Percentiles rank a stretch among this genome's conserved stretches.
phyloP scores from a whole-genome alignment of 768 basidiomycete genomes.

The Russula brevipes region DNA sequence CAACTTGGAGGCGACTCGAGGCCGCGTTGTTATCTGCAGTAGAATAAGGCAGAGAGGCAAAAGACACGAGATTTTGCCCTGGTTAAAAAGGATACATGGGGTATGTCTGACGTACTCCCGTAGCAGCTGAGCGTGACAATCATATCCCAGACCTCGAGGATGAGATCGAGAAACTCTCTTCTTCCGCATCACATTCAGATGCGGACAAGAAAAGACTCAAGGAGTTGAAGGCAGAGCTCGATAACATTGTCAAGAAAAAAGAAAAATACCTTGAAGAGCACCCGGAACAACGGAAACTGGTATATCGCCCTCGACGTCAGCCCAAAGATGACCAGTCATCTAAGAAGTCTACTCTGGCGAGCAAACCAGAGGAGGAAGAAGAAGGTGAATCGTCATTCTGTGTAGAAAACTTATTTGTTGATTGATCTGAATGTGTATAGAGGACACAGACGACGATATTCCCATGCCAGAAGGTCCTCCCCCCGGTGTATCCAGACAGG shows the following conservation, averaged over 20 bases:
- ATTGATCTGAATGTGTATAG: neutral
- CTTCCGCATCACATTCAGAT: constrained; percentile 37
- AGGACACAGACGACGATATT: constrained; percentile 52
- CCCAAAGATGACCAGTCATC: constrained; percentile 38
- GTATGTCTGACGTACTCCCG: constrained; percentile 36
- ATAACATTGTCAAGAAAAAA: constrained; percentile 79
- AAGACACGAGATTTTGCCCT: constrained; percentile 85
- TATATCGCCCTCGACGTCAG: constrained; percentile 56
- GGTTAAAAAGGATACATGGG: constrained; percentile 90
- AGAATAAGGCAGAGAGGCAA: constrained; percentile 85
- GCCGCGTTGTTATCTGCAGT: constrained; percentile 38
- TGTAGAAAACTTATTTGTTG: neutral
- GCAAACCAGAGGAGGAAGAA: constrained; percentile 41
- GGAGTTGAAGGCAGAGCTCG: constrained; percentile 70
- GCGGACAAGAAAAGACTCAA: constrained; percentile 63
- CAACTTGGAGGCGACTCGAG: neutral
- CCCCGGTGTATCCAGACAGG: constrained; percentile 35
- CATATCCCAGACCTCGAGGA: constrained; percentile 63
- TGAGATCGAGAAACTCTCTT: constrained; percentile 67
- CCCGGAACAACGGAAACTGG: constrained; percentile 83
- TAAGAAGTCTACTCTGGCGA: constrained; percentile 33
- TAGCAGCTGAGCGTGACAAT: neutral
- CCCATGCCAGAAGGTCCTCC: constrained; percentile 62
- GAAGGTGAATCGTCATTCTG: constrained; percentile 35
- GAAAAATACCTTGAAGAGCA: constrained; percentile 89